A percentile compares a stretch with the other conserved stretches of the same genome.
Conservation (phyloP, 805 yeast species). For the Pichia cabralensis region DNA sequence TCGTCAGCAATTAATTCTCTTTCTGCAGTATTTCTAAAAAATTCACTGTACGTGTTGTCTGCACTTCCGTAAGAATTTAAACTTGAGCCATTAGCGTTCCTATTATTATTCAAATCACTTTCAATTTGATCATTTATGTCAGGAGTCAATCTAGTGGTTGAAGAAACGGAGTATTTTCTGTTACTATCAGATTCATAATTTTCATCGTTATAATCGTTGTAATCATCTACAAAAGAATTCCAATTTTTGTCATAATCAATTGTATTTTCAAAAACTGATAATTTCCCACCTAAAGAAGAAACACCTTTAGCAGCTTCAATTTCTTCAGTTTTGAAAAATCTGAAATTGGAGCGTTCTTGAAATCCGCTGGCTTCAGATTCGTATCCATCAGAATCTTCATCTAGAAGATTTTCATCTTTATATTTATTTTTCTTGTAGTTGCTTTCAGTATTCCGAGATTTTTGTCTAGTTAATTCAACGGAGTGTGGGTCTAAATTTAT, state of each 20-base stretch:
- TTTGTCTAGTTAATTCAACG: too few species aligned
- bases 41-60: constrained; percentile 12
- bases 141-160: neutral
- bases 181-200: constrained; percentile 9
- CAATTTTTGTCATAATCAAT: constrained; percentile 70
- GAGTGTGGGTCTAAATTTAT: constrained; percentile 5
- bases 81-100: neutral
- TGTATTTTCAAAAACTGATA: constrained; percentile 19
- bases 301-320: constrained; percentile 83
- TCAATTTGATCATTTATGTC: too few species aligned
- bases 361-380: constrained; percentile 26
- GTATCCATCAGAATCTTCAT: constrained; percentile 26
- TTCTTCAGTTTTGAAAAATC: constrained; percentile 75
- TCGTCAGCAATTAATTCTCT: constrained; percentile 10
- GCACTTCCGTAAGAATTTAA: constrained; percentile 8
- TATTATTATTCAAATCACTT: neutral
- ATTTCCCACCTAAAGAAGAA: constrained; percentile 53
- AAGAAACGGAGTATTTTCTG: neutral
- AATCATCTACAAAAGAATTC: constrained; percentile 50
- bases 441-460: too few species aligned
- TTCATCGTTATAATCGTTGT: constrained; percentile 5
- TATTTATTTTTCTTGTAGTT: too few species aligned
- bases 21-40: constrained; percentile 12
- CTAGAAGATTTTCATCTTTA: too few species aligned
- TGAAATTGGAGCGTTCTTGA: constrained; percentile 41